Conservation (phyloP, 2,329 filamentous ascomycete species). For the Leptographium wingfieldii region DNA sequence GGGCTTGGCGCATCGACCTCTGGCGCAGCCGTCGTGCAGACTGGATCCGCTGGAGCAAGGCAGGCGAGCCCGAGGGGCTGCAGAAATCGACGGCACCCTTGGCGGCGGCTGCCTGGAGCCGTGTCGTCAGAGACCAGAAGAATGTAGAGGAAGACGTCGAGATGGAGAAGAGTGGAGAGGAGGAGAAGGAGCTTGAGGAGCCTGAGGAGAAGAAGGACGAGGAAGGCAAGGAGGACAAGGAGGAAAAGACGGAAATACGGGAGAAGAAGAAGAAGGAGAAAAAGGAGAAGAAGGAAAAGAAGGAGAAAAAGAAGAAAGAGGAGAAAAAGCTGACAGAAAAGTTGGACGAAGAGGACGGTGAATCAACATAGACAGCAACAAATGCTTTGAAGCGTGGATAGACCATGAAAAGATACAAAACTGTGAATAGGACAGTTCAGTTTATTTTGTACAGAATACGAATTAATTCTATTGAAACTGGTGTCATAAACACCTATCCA, state of each 20-base stretch:
- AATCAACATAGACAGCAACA: neutral
- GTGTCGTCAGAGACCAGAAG: neutral
- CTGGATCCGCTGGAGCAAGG: constrained; percentile 46
- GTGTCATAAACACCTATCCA: neutral
- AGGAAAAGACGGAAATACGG: neutral
- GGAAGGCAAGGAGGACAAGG: neutral
- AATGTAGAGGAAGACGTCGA: neutral
- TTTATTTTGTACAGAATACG: neutral
- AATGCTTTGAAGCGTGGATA: neutral
- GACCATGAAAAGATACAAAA: neutral
- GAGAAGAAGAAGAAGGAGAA: constrained; percentile 4
- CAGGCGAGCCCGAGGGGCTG: constrained; percentile 27
- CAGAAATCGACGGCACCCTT: constrained; percentile 22
- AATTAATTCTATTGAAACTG: neutral
- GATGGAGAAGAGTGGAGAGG: neutral
- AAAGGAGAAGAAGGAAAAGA: constrained; percentile 1
- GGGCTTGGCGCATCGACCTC: constrained; percentile 43
- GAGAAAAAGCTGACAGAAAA: neutral
- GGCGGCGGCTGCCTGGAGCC: neutral
- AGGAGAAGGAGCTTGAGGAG: neutral
- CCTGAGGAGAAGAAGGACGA: constrained; percentile 2
- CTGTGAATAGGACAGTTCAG: no score
- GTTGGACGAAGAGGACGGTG: neutral
- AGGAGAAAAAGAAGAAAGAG: neutral
- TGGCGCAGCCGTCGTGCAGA: constrained; percentile 40